A percentile compares a stretch with the other conserved stretches of the same genome.
Evolutionary conservation across 1,284 basidiomycete genomes (phyloP).

Genomic region (Flammula alnicola): DNA sequence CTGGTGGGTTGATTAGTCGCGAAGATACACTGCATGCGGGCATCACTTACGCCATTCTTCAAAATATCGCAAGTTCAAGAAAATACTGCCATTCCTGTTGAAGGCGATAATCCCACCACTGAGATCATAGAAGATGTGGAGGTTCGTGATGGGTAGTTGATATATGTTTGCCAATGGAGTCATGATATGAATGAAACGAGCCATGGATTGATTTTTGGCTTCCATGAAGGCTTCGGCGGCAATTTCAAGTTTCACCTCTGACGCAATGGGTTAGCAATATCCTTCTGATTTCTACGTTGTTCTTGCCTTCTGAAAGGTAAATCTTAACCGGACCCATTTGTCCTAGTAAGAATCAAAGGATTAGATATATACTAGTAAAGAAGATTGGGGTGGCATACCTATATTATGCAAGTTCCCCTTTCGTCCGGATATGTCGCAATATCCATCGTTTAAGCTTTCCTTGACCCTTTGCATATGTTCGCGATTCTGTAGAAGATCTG

Average conservation of each 20-base stretch:
- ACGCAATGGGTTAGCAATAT: neutral
- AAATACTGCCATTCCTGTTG: slow-evolving; percentile 89
- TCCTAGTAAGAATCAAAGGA: slow-evolving; percentile 40
- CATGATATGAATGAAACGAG: slow-evolving; percentile 74
- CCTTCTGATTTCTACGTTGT: neutral
- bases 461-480: slow-evolving; percentile 75
- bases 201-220: slow-evolving; percentile 57
- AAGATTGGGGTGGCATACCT: slow-evolving; percentile 44
- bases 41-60: slow-evolving; percentile 81
- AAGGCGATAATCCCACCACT: slow-evolving; percentile 90
- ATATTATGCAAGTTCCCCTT: slow-evolving; percentile 64
- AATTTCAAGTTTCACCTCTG: neutral
- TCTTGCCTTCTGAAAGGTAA: slow-evolving; percentile 68
- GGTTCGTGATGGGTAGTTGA: slow-evolving; percentile 64
- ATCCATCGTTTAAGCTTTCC: slow-evolving; percentile 78
- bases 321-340: slow-evolving; percentile 69
- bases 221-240: slow-evolving; percentile 49
- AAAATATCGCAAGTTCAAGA: slow-evolving; percentile 89
- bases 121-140: slow-evolving; percentile 90
- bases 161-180: slow-evolving; percentile 62
- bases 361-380: neutral
- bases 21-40: neutral
- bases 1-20: slow-evolving; percentile 39
- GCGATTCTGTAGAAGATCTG: slow-evolving; percentile 63
- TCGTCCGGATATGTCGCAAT: slow-evolving; percentile 81